These are phyloP conservation scores for Lasiosphaeria ovina DNA, from an alignment of 495 filamentous ascomycete species.

Conservation along the genomic window DNA sequence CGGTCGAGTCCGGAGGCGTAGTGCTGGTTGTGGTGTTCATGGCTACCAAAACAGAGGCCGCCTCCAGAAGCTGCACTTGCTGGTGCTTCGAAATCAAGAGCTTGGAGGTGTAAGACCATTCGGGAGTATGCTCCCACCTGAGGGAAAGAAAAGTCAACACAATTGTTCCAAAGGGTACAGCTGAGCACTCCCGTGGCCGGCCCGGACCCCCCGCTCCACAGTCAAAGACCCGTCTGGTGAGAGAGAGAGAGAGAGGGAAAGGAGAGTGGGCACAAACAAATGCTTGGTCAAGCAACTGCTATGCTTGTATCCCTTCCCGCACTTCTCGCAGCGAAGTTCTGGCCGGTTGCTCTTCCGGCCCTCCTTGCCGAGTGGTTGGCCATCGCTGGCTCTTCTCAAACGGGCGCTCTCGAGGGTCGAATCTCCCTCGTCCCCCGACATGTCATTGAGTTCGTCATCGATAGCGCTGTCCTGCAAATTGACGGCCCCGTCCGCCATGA, in stretches of 20 bases:
- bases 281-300: slow-evolving; percentile 99
- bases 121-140: slow-evolving; percentile 99
- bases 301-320: slow-evolving; percentile 99
- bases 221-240: slow-evolving; percentile 33
- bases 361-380: slow-evolving; percentile 74
- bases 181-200: slow-evolving; percentile 19
- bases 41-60: slow-evolving; percentile 86
- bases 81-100: slow-evolving; percentile 98
- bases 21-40: slow-evolving; percentile 70
- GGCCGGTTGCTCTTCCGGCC: slow-evolving; percentile 69
- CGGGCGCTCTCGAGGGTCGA: slow-evolving; percentile 63
- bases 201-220: slow-evolving; percentile 18
- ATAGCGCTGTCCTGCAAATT: slow-evolving; percentile 56
- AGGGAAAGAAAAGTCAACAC: slow-evolving; percentile 48
- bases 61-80: slow-evolving; percentile 96
- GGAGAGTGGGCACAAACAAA: slow-evolving; percentile 85
- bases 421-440: slow-evolving; percentile 57
- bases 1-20: slow-evolving; percentile 57
- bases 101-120: slow-evolving; percentile 97
- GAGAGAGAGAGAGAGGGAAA: slow-evolving; percentile 47
- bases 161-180: slow-evolving; percentile 26
- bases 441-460: slow-evolving; percentile 55
- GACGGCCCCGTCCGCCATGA: slow-evolving; percentile 36
- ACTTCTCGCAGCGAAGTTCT: slow-evolving; percentile 94
- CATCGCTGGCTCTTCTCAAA: slow-evolving; percentile 82